Evolutionary conservation across 345 rosid species (phyloP), one percentile per base, ranked within the genome.

Genomic region (Eucalyptus cloeziana): DNA sequence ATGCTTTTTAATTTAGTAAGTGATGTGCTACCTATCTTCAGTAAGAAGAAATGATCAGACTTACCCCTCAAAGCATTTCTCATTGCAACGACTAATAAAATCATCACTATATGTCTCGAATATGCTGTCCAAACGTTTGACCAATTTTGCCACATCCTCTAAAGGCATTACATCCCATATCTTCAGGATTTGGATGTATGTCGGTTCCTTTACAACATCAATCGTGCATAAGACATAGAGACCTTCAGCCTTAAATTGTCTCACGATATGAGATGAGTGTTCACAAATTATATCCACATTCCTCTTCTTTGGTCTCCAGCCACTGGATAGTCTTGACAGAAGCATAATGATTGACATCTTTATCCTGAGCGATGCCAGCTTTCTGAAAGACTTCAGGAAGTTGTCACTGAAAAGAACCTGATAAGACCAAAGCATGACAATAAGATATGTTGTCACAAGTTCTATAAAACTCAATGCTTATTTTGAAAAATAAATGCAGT

Each of bases 41-140:
- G 83, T 19, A 76, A 76, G 45, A 76, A 76, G 45, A 76, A 76
- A 37, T 5, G 14, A 37, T 37, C 81, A 71, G 8, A 60, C 91
- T 71, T 94, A 94, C 97, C 97, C 94, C 33, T 94, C 93, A n/a
- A 93, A 37, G 87, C 88, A 90, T 89, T 92, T 94, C 89, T 89
- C 91, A 47, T 91, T 92, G 92, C 97, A 95, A 13, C 83, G 91
- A 19, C 88, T 88, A 43, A 94, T 87, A 89, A 90, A 94, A 71
- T 92, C 94, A 83, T 92, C 91, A 14, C 91, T 92, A 87, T 90
- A 92, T 56, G 85, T 89, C 49, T 44, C 85, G 89, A 93, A 95
- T 25, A 92, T 88, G 49, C 87, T 85, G 87, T 93, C 94, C 8
- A 94, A 91, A 64, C 94, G 92, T 90, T 92, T 92, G 49, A 87